Percentiles rank a stretch among this genome's conserved stretches.
Evolutionary conservation across 2,329 filamentous ascomycete species (phyloP).

Genomic region (Pseudogymnoascus sp.): DNA sequence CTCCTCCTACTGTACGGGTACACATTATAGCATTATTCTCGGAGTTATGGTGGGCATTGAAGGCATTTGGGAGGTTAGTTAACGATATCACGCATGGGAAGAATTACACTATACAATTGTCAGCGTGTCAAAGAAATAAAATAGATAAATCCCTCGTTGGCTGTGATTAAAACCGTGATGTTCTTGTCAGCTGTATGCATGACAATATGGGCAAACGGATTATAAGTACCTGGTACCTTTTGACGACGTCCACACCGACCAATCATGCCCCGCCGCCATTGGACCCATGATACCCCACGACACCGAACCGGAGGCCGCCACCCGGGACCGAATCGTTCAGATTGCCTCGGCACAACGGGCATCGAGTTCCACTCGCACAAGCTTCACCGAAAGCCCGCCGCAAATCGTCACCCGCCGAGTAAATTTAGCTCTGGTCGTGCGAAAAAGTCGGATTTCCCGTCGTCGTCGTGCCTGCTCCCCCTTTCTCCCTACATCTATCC

Average conservation of each 20-base stretch:
- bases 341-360: slow-evolving; percentile 5
- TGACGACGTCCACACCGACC: background rate
- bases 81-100: background rate
- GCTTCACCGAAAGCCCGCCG: slow-evolving; percentile 5
- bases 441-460: background rate
- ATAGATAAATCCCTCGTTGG: background rate
- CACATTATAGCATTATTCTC: background rate
- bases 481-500: background rate
- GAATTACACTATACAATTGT: background rate
- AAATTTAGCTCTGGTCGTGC: slow-evolving; percentile 6
- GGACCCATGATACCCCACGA: background rate
- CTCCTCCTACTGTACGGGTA: background rate
- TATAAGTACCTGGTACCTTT: background rate
- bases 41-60: background rate
- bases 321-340: background rate
- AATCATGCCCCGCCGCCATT: background rate
- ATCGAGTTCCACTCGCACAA: slow-evolving; percentile 7
- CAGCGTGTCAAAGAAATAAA: background rate
- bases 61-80: background rate
- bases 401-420: background rate
- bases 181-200: background rate
- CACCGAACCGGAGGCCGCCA: background rate
- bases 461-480: background rate
- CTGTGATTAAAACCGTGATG: background rate
- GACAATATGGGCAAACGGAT: background rate